Evolutionary conservation across 1,284 basidiomycete genomes (phyloP), one percentile per base, ranked within the genome.

Genomic region (Puccinia triticina): DNA sequence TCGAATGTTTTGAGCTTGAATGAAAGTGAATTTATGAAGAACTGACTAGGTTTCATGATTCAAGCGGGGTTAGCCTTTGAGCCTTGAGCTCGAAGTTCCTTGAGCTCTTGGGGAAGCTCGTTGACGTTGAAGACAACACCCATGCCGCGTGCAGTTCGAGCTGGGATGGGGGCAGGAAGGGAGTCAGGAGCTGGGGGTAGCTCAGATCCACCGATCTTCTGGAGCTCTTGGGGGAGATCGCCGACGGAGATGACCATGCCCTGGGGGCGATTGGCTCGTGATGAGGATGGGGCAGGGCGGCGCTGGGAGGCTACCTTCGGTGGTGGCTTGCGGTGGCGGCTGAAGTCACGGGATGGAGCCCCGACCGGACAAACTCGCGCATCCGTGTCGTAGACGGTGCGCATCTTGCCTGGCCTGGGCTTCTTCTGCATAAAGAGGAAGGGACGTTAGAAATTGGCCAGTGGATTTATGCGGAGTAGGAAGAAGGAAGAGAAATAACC

Each of bases 141-240:
- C 23, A 16, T 50, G 8, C 14, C 48, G 10, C 26, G 40, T 21
- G 37, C 11, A 21, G 23, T 7, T 46, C 43, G 21, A 69, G 66
- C 5, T 69, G 43, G 66, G 5, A 10, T 21, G 26, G 5, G 34
- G 8, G 64, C 5, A 1, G 37, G 18, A 37, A 18, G 37, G 37
- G 37, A 14, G 21, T 5, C 18, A 29, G 57, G 1, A 32, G n/a
- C 8, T 7, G 64, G 10, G 21, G 64, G 7, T 34, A 34, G 29
- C 14, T 11, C 59, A 4, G 34, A 21, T 23, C 18, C 64, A 11
- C 37, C 1, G 34, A 69, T 40, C 16, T 46, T 37, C 43, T 46
- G n/a, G 43, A 69, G 43, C 3, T 69, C n/a, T 48, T 48, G 66
- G 14, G 66, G 66, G 48, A 69, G 66, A 16, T 69, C 43, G 29